phyloP scores from a whole-genome alignment of 2,329 filamentous ascomycete species.

The Fusarium newnesense region DNA sequence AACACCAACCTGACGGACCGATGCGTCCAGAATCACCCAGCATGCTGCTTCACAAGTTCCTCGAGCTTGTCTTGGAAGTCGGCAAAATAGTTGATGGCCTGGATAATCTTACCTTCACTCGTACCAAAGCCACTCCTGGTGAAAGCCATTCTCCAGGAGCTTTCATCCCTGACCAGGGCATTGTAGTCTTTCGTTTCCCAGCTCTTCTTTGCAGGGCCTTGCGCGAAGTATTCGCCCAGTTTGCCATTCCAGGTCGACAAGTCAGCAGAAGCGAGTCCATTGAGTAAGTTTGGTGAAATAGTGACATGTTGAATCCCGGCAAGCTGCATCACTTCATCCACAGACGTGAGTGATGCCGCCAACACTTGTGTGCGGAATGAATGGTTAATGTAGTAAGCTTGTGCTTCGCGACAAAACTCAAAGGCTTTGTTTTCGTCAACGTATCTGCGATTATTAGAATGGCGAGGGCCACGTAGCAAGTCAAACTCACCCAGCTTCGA shows the following conservation, averaged over 20 bases:
- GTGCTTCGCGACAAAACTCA: slow-evolving; percentile 60
- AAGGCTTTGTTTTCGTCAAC: slow-evolving; percentile 61
- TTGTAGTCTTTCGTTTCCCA: slow-evolving; percentile 40
- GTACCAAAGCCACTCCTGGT: slow-evolving; percentile 57
- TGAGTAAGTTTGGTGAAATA: slow-evolving; percentile 63
- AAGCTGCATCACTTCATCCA: slow-evolving; percentile 67
- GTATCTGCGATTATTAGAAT: slow-evolving; percentile 50
- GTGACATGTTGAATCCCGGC: slow-evolving; percentile 69
- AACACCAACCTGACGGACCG: background rate
- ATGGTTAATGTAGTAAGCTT: slow-evolving; percentile 60
- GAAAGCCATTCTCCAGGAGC: slow-evolving; percentile 62
- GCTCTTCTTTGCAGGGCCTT: slow-evolving; percentile 44
- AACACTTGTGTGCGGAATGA: slow-evolving; percentile 61
- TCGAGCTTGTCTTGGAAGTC: slow-evolving; percentile 66
- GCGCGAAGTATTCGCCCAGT: slow-evolving; percentile 45
- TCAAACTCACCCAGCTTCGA: slow-evolving; percentile 57
- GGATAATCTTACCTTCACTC: slow-evolving; percentile 61
- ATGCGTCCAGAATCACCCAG: background rate
- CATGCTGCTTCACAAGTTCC: slow-evolving; percentile 48
- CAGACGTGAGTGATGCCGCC: slow-evolving; percentile 66
- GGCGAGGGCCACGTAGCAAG: background rate
- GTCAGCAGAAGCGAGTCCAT: slow-evolving; percentile 54
- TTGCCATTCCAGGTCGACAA: slow-evolving; percentile 46
- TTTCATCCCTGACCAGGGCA: slow-evolving; percentile 51
- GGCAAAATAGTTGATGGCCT: slow-evolving; percentile 68